phyloP scores from a whole-genome alignment of 257 asterid species.

The Solanum lycopersicoides region DNA sequence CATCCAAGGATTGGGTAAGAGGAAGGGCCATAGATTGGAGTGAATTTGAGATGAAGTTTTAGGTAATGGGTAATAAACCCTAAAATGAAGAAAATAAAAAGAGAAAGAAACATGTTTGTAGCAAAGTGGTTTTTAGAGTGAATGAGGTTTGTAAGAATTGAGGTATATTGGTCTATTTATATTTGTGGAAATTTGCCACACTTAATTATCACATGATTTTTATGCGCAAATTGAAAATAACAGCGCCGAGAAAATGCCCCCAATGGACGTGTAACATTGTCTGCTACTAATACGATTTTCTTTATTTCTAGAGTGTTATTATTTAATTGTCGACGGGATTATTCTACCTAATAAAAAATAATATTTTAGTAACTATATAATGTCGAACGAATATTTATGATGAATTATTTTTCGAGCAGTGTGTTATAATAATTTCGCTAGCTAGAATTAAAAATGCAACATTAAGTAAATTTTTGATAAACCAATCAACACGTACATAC shows the following conservation, averaged over 20 bases:
- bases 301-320: background rate
- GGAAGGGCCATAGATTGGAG: background rate
- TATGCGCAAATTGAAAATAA: background rate
- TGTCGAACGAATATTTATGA: background rate
- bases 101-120: conserved; percentile 5
- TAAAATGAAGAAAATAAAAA: conserved; percentile 1
- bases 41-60: background rate
- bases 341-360: no score
- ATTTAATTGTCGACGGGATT: background rate
- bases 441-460: background rate
- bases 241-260: background rate
- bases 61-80: conserved; percentile 7
- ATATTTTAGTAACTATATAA: no score
- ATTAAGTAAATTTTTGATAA: no score
- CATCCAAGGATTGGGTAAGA: conserved; percentile 22
- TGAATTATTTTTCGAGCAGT: background rate
- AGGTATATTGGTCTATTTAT: background rate
- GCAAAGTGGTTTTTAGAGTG: background rate
- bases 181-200: background rate
- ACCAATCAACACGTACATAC: background rate
- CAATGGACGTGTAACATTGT: background rate
- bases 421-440: background rate
- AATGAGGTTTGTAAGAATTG: background rate
- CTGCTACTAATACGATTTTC: background rate
- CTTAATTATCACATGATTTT: background rate